These are phyloP conservation scores for Pythium biforme DNA, from an alignment of 352 stramenopile genomes.

Conservation along the genomic window DNA sequence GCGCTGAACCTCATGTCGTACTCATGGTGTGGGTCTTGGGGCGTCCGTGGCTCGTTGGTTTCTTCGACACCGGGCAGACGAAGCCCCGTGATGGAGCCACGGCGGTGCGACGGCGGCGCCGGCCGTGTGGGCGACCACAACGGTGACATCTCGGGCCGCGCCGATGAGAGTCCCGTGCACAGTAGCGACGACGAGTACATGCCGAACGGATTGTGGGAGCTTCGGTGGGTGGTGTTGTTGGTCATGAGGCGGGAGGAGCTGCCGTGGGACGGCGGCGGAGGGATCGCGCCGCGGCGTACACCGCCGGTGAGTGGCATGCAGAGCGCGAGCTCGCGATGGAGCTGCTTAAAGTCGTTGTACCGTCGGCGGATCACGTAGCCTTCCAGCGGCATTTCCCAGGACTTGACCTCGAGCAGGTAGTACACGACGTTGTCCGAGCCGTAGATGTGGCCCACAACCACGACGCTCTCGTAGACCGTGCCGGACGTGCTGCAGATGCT, in stretches of 20 bases:
- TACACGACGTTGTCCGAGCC: conserved; percentile 71
- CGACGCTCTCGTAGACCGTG: conserved; percentile 67
- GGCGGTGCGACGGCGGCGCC: conserved; percentile 19
- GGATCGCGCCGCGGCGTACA: conserved; percentile 23
- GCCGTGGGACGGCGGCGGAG: neutral
- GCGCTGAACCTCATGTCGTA: conserved; percentile 31
- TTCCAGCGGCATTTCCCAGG: conserved; percentile 70
- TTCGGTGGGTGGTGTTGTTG: conserved; percentile 20
- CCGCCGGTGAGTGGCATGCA: conserved; percentile 40
- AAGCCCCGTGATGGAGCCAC: conserved; percentile 26
- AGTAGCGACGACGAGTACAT: conserved; percentile 47
- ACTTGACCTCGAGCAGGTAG: conserved; percentile 74
- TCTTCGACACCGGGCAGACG: conserved; percentile 31
- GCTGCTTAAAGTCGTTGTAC: conserved; percentile 73
- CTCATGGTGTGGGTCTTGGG: conserved; percentile 23
- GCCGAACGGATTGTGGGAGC: conserved; percentile 13
- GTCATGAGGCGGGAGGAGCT: conserved; percentile 18
- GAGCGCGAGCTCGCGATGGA: conserved; percentile 52
- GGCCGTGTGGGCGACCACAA: conserved; percentile 49
- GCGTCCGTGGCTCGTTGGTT: conserved; percentile 15
- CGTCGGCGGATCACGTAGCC: conserved; percentile 73
- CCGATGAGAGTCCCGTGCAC: conserved; percentile 41
- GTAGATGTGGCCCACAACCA: conserved; percentile 63
- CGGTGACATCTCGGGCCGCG: conserved; percentile 37
- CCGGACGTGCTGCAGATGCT: conserved; percentile 69